Conservation (phyloP, 164 flowering plant genomes). For the Chloranthus sessilifolius region DNA sequence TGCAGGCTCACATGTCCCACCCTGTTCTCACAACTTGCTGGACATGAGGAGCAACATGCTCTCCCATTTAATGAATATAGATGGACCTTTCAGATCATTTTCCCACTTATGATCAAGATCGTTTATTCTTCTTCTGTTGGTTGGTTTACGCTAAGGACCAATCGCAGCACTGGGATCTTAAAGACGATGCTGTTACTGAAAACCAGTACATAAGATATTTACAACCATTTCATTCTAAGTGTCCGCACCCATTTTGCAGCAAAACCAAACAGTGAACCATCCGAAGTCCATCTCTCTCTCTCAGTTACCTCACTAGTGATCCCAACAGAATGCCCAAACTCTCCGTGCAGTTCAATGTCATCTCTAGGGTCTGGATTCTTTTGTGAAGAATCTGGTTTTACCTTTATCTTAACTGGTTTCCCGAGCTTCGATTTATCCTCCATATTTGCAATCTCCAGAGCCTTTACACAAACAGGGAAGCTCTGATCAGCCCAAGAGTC, state of each 20-base stretch:
- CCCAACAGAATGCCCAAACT: slow-evolving; percentile 3
- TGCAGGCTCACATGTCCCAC: too few relatives aligned
- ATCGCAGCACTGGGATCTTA: too few relatives aligned
- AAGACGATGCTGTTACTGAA: too few relatives aligned
- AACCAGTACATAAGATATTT: too few relatives aligned
- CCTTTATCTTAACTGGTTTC: slow-evolving; percentile 76
- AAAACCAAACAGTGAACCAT: slow-evolving; percentile 12
- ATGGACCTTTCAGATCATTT: too few relatives aligned
- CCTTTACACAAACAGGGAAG: slow-evolving; percentile 77
- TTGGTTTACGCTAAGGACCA: too few relatives aligned
- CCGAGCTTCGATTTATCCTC: slow-evolving; percentile 84
- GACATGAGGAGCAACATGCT: too few relatives aligned
- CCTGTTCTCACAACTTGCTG: too few relatives aligned
- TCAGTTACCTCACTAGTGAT: background rate
- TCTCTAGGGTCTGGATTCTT: slow-evolving; percentile 11
- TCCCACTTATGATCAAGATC: too few relatives aligned
- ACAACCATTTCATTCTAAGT: slow-evolving; percentile 22
- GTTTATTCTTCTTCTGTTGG: too few relatives aligned
- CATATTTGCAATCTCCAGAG: slow-evolving; percentile 69
- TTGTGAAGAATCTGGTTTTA: slow-evolving; percentile 29
- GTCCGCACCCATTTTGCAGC: slow-evolving; percentile 23
- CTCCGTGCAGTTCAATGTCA: slow-evolving; percentile 7
- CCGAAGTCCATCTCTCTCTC: slow-evolving; percentile 1
- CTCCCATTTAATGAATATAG: too few relatives aligned
- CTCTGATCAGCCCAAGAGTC: slow-evolving; percentile 87